Evolutionary conservation across 345 rosid genomes (phyloP).

Genomic region (Carallia brachiata): DNA sequence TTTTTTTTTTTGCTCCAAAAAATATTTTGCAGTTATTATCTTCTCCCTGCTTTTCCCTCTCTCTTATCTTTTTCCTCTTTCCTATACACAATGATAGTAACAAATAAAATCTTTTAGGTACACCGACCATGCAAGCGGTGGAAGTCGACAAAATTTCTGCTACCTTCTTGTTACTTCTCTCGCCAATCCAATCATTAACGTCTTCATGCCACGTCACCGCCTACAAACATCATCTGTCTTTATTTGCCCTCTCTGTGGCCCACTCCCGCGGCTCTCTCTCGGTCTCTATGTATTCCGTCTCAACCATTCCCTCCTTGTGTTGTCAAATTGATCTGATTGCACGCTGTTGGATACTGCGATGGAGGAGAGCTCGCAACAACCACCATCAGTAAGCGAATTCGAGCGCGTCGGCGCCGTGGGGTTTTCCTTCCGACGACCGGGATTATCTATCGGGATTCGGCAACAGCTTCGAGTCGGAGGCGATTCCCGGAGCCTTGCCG

Average conservation of each 20-base stretch:
- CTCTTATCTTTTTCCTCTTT: too few relatives aligned
- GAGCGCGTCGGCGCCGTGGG: conserved; percentile 12
- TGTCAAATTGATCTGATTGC: too few relatives aligned
- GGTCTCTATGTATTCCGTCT: background rate
- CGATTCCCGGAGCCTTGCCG: conserved; percentile 77
- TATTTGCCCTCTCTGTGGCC: background rate
- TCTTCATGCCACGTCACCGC: background rate
- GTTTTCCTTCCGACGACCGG: conserved; percentile 29
- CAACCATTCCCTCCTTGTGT: too few relatives aligned
- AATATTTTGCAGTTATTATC: too few relatives aligned
- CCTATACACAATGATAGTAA: too few relatives aligned
- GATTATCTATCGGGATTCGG: conserved; percentile 65
- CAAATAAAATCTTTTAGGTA: too few relatives aligned
- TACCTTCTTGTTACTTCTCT: too few relatives aligned
- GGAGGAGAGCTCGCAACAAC: background rate
- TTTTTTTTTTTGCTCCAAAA: too few relatives aligned
- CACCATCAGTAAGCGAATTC: background rate
- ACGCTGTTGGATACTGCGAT: background rate
- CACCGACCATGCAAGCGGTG: too few relatives aligned
- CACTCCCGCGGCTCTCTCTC: background rate
- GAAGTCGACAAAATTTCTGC: too few relatives aligned
- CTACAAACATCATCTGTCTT: background rate
- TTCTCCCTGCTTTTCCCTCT: too few relatives aligned
- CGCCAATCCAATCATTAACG: too few relatives aligned
- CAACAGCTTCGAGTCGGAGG: conserved; percentile 74